Percentiles rank a stretch among this genome's conserved stretches.
phyloP scores from a whole-genome alignment of 139 green algal genomes.

The Limnomonas spitsbergensis region DNA sequence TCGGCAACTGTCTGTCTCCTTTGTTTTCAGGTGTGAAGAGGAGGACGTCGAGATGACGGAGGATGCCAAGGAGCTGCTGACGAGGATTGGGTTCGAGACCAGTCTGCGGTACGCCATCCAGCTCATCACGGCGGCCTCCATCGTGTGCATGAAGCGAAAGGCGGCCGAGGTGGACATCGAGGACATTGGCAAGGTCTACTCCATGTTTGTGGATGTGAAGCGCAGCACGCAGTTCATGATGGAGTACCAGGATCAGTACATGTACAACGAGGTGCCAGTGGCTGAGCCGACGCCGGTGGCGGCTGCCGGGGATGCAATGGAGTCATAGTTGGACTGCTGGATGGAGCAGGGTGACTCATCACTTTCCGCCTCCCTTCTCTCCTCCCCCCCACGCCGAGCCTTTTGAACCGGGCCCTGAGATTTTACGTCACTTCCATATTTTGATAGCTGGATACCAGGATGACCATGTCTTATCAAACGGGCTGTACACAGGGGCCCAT shows the following conservation, averaged over 20 bases:
- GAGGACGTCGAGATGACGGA: slow-evolving; percentile 92
- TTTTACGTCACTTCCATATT: no score
- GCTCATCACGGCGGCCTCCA: slow-evolving; percentile 87
- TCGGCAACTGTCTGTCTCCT: no score
- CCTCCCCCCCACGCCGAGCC: no score
- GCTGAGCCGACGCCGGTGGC: not conserved
- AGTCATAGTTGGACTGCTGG: slow-evolving; percentile 26
- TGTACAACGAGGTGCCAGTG: slow-evolving; percentile 91
- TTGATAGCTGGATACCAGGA: no score
- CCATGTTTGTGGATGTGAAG: slow-evolving; percentile 96
- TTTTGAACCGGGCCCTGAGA: no score
- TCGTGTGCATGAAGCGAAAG: slow-evolving; percentile 85
- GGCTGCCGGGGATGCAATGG: slow-evolving; percentile 32
- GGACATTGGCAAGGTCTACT: slow-evolving; percentile 90
- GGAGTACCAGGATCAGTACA: slow-evolving; percentile 96
- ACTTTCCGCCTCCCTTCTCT: no score
- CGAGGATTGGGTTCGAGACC: slow-evolving; percentile 88
- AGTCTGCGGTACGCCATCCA: slow-evolving; percentile 94
- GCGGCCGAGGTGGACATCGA: slow-evolving; percentile 86
- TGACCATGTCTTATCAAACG: no score
- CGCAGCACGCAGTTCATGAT: slow-evolving; percentile 85
- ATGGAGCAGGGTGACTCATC: no score
- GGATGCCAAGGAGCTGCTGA: slow-evolving; percentile 92
- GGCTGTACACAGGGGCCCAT: no score
- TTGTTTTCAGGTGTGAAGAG: slow-evolving; percentile 87